A percentile compares a stretch with the other conserved stretches of the same genome.
Evolutionary conservation across 768 basidiomycete genomes (phyloP).

Genomic region (Boletellus sp.): DNA sequence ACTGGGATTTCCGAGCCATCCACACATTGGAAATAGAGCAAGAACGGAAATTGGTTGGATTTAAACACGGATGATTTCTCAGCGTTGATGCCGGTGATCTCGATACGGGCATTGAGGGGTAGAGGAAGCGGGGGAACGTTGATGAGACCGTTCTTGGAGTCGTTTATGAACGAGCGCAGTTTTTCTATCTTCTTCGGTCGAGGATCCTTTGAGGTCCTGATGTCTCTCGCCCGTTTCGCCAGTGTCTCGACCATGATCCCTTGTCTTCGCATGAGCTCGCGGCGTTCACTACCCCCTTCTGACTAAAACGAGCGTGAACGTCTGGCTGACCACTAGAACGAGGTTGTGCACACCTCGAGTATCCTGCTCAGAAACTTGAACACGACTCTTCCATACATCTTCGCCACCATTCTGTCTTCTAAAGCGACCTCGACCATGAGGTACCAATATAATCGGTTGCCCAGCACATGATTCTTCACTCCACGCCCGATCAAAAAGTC

Average conservation of each 20-base stretch:
- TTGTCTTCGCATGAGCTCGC: constrained; percentile 88
- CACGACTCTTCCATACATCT: constrained; percentile 90
- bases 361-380: constrained; percentile 89
- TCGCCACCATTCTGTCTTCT: constrained; percentile 80
- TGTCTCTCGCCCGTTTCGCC: constrained; percentile 80
- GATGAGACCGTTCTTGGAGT: constrained; percentile 80
- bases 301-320: constrained; percentile 37
- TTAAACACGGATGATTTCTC: constrained; percentile 97
- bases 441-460: constrained; percentile 95
- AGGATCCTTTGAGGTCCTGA: constrained; percentile 87
- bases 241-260: constrained; percentile 85
- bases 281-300: constrained; percentile 74
- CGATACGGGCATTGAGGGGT: constrained; percentile 84
- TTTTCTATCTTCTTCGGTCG: constrained; percentile 98
- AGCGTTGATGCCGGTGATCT: constrained; percentile 80
- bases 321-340: not conserved
- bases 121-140: constrained; percentile 80
- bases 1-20: constrained; percentile 87
- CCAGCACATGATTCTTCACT: constrained; percentile 77
- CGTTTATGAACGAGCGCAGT: constrained; percentile 76
- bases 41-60: constrained; percentile 89
- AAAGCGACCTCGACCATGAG: constrained; percentile 93
- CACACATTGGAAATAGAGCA: constrained; percentile 84
- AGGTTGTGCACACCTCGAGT: constrained; percentile 56
- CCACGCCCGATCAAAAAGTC: constrained; percentile 89